A percentile compares a stretch with the other conserved stretches of the same genome.
Evolutionary conservation across 352 stramenopile genomes (phyloP).

Genomic region (Phytopythium delawarense): DNA sequence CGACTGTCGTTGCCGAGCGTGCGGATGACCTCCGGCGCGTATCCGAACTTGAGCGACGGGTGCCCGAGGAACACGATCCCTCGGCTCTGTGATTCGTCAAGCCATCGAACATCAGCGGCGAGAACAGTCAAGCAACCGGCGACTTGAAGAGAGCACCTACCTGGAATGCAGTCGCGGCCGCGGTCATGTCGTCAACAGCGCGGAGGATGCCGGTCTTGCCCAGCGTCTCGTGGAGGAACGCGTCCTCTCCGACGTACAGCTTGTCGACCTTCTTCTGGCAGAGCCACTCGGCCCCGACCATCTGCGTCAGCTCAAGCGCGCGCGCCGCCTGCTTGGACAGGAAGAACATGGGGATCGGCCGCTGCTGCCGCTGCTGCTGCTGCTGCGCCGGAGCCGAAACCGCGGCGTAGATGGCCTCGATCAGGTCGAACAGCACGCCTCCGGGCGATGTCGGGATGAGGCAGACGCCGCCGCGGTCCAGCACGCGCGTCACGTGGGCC

Average conservation of each 20-base stretch:
- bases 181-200: constrained; percentile 35
- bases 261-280: constrained; percentile 84
- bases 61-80: constrained; percentile 78
- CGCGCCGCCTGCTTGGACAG: constrained; percentile 48
- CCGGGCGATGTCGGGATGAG: constrained; percentile 55
- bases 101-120: not conserved
- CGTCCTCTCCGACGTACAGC: constrained; percentile 62
- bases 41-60: constrained; percentile 59
- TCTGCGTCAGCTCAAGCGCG: constrained; percentile 47
- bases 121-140: not conserved
- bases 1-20: constrained; percentile 54
- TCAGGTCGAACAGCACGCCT: constrained; percentile 74
- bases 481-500: constrained; percentile 44
- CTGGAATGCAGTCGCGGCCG: constrained; percentile 43
- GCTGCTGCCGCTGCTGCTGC: constrained; percentile 24
- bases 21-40: constrained; percentile 42
- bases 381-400: constrained; percentile 35
- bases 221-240: constrained; percentile 63
- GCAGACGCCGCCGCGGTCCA: constrained; percentile 65
- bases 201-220: constrained; percentile 48
- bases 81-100: constrained; percentile 29
- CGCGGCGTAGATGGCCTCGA: constrained; percentile 62
- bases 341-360: constrained; percentile 58
- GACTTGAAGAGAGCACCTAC: constrained; percentile 15
- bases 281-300: constrained; percentile 67